A percentile compares a stretch with the other conserved stretches of the same genome.
phyloP scores from a whole-genome alignment of 1,284 basidiomycete genomes.

The Fomitopsis betulina region DNA sequence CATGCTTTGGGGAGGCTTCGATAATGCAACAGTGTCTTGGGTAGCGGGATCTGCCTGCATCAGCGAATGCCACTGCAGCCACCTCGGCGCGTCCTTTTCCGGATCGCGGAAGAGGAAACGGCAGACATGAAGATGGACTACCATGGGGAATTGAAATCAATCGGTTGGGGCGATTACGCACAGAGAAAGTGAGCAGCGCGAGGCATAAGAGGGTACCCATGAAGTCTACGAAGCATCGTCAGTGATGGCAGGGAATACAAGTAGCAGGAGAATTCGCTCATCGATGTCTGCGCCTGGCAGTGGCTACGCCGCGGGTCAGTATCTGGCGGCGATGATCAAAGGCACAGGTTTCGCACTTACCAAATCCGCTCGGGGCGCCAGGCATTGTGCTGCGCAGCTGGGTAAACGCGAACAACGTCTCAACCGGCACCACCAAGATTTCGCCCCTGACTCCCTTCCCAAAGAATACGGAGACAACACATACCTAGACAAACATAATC shows the following conservation, averaged over 20 bases:
- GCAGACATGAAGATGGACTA: slow-evolving; percentile 21
- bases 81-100: slow-evolving; percentile 13
- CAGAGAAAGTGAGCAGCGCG: slow-evolving; percentile 19
- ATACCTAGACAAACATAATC: slow-evolving; percentile 16
- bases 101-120: slow-evolving; percentile 18
- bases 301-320: not conserved
- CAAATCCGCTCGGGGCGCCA: slow-evolving; percentile 18
- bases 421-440: slow-evolving; percentile 18
- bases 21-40: too few species aligned
- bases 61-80: too few species aligned
- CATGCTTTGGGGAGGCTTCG: too few species aligned
- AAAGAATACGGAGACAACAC: slow-evolving; percentile 15
- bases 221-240: slow-evolving; percentile 13
- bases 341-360: slow-evolving; percentile 8
- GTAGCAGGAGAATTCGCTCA: not conserved
- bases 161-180: slow-evolving; percentile 9
- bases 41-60: too few species aligned
- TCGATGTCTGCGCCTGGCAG: slow-evolving; percentile 17
- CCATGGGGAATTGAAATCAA: too few species aligned
- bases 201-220: slow-evolving; percentile 20
- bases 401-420: slow-evolving; percentile 21
- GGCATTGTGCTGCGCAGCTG: slow-evolving; percentile 19
- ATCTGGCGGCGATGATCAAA: not conserved
- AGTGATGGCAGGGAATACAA: not conserved
- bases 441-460: slow-evolving; percentile 16